A percentile compares a stretch with the other conserved stretches of the same genome.
Evolutionary conservation across 192 early-diverging fungal species (phyloP).

Genomic region (Globomyces pollinis-pini): DNA sequence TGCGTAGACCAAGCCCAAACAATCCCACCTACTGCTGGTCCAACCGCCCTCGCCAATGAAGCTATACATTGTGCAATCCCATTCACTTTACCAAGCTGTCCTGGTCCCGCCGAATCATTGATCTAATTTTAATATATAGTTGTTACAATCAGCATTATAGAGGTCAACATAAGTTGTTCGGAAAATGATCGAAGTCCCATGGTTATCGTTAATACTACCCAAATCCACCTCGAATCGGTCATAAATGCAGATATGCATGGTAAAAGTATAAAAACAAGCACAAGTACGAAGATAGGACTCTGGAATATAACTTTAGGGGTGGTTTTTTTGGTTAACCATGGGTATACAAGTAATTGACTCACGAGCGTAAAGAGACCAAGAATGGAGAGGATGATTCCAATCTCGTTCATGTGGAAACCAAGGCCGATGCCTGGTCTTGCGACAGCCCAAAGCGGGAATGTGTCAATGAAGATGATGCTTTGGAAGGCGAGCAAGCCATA

Average conservation of each 20-base stretch:
- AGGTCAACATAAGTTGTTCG: not conserved
- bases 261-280: too few species aligned
- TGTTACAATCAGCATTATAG: not conserved
- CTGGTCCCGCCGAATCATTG: not conserved
- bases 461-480: too few species aligned
- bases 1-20: constrained; percentile 15
- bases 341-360: constrained; percentile 18
- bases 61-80: constrained; percentile 22
- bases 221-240: too few species aligned
- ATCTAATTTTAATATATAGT: not conserved
- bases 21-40: constrained; percentile 24
- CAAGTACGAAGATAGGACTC: too few species aligned
- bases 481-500: too few species aligned
- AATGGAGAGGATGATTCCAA: constrained; percentile 14
- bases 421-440: constrained; percentile 32
- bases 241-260: too few species aligned
- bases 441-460: too few species aligned
- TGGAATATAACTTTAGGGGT: too few species aligned
- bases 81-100: constrained; percentile 19
- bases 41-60: constrained; percentile 15
- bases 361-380: constrained; percentile 12
- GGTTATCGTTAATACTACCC: constrained; percentile 21
- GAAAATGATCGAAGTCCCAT: constrained; percentile 11
- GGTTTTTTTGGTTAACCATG: constrained; percentile 27
- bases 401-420: constrained; percentile 2